Percentiles rank a stretch among this genome's conserved stretches.
phyloP scores from a whole-genome alignment of 2,329 filamentous ascomycete species.

The Dothideomycetes sp. region DNA sequence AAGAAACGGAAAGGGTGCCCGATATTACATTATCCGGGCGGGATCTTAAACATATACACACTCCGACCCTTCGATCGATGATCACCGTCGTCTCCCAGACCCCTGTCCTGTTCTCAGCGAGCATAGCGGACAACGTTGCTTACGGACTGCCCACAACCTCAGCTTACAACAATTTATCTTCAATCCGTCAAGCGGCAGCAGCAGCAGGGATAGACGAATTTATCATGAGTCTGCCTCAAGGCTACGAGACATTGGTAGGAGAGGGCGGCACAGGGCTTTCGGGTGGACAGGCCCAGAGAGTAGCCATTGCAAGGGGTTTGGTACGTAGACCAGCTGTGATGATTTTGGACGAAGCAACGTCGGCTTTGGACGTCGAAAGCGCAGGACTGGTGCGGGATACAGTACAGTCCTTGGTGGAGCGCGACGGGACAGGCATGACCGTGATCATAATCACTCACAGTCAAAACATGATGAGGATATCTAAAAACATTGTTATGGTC shows the following conservation, averaged over 20 bases:
- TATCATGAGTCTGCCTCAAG: slow-evolving; percentile 58
- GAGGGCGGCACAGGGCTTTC: slow-evolving; percentile 66
- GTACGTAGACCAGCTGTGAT: slow-evolving; percentile 62
- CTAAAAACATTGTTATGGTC: slow-evolving; percentile 61
- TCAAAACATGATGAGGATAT: slow-evolving; percentile 76
- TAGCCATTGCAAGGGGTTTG: slow-evolving; percentile 73
- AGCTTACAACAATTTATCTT: slow-evolving; percentile 34
- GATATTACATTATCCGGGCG: slow-evolving; percentile 51
- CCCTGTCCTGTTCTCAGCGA: slow-evolving; percentile 68
- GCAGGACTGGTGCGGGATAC: slow-evolving; percentile 56
- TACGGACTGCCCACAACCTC: slow-evolving; percentile 61
- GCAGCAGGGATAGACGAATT: slow-evolving; percentile 67
- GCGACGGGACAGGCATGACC: slow-evolving; percentile 42
- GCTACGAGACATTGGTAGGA: slow-evolving; percentile 65
- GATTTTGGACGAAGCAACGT: slow-evolving; percentile 81
- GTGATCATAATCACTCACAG: slow-evolving; percentile 77
- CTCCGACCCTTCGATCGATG: slow-evolving; percentile 48
- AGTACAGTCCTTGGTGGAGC: slow-evolving; percentile 44
- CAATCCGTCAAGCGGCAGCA: slow-evolving; percentile 42
- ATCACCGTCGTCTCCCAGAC: slow-evolving; percentile 62
- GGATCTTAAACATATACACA: slow-evolving; percentile 51
- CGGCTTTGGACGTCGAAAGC: slow-evolving; percentile 62
- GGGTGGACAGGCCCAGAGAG: slow-evolving; percentile 72
- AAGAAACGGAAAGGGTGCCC: slow-evolving; percentile 50
- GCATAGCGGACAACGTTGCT: slow-evolving; percentile 69